Percentiles rank a stretch among this genome's conserved stretches.
These are phyloP conservation scores for Ophiostoma himal-ulmi DNA, from an alignment of 2,329 filamentous ascomycete species.

Conservation along the genomic window DNA sequence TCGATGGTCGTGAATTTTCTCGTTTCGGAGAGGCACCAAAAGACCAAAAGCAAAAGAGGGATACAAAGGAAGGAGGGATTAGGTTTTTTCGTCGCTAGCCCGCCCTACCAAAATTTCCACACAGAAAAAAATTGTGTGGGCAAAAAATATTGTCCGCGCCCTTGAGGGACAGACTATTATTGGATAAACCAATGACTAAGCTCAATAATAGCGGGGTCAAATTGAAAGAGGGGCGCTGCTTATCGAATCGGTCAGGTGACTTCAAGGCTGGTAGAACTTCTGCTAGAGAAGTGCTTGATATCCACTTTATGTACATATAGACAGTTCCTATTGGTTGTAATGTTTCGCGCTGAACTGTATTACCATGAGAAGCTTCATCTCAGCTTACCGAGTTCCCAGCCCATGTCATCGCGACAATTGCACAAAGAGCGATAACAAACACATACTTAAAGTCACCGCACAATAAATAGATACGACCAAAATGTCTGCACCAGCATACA, in stretches of 20 bases:
- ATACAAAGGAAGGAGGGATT: slow-evolving; percentile 10
- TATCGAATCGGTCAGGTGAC: background rate
- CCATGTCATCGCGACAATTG: background rate
- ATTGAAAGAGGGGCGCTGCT: background rate
- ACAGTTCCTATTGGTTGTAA: background rate
- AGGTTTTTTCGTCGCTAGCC: slow-evolving; percentile 23
- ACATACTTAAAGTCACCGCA: background rate
- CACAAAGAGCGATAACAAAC: background rate
- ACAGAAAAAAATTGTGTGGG: slow-evolving; percentile 26
- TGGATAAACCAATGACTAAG: slow-evolving; percentile 16
- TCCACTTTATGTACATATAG: background rate
- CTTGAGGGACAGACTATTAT: background rate
- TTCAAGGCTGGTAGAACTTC: background rate
- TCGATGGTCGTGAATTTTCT: slow-evolving; percentile 22
- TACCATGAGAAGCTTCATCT: background rate
- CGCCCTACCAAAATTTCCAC: slow-evolving; percentile 22
- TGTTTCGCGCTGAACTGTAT: background rate
- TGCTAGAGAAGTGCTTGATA: background rate
- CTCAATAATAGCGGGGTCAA: background rate
- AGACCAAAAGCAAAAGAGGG: background rate
- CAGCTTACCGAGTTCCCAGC: background rate
- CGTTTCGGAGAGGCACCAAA: slow-evolving; percentile 15
- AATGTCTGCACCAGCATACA: slow-evolving; percentile 53
- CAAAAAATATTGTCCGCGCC: slow-evolving; percentile 24
- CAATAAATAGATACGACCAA: slow-evolving; percentile 13